A percentile compares a stretch with the other conserved stretches of the same genome.
phyloP scores from a whole-genome alignment of 2,329 filamentous ascomycete species.

The Colletotrichum abscissum region DNA sequence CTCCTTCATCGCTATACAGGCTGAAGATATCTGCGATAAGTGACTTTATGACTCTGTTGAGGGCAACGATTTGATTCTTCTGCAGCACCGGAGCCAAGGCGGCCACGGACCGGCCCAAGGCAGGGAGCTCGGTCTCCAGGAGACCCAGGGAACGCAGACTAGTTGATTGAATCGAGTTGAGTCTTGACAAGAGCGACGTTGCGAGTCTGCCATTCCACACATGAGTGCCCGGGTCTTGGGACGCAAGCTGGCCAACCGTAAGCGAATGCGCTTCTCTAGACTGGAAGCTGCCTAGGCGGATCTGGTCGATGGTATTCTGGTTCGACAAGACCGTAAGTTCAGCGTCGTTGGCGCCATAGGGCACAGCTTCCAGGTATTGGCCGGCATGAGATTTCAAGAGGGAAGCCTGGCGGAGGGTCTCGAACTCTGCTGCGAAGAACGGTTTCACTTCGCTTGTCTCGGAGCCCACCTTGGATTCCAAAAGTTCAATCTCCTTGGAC shows the following conservation, averaged over 20 bases:
- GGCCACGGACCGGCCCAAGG: constrained; percentile 67
- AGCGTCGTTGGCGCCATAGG: constrained; percentile 37
- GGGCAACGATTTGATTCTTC: constrained; percentile 59
- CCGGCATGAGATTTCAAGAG: constrained; percentile 50
- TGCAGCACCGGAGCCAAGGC: constrained; percentile 60
- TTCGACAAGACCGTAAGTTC: constrained; percentile 63
- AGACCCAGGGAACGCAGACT: constrained; percentile 70
- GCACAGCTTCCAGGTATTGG: neutral
- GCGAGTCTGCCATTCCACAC: constrained; percentile 54
- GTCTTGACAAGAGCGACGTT: constrained; percentile 63
- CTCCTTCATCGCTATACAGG: constrained; percentile 48
- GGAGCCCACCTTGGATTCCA: constrained; percentile 59
- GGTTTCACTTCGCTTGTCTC: constrained; percentile 56
- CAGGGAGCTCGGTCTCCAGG: constrained; percentile 73
- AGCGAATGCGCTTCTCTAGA: constrained; percentile 23
- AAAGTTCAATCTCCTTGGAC: constrained; percentile 59
- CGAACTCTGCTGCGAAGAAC: constrained; percentile 67
- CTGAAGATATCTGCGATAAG: constrained; percentile 56
- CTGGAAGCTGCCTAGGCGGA: constrained; percentile 46
- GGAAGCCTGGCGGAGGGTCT: constrained; percentile 64
- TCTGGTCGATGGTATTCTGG: constrained; percentile 54
- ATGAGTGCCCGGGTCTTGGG: constrained; percentile 30
- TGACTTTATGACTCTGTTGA: constrained; percentile 60
- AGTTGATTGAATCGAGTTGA: constrained; percentile 63
- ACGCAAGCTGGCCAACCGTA: constrained; percentile 29